These are phyloP conservation scores for Fusarium nelsonii DNA, from an alignment of 2,329 filamentous ascomycete genomes.

Conservation along the genomic window DNA sequence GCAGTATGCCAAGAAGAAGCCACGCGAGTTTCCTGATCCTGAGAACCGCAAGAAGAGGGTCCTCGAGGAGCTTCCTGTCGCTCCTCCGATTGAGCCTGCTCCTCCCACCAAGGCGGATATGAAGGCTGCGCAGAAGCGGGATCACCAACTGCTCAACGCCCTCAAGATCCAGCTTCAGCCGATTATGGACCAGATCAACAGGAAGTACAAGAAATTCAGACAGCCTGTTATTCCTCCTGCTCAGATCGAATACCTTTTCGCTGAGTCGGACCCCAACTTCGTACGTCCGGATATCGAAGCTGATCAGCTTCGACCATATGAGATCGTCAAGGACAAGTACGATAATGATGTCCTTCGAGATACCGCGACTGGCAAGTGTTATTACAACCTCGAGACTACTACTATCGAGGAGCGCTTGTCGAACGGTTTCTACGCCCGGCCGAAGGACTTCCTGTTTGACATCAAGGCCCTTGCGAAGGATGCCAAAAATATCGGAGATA, in stretches of 20 bases:
- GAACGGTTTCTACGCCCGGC: slow-evolving; percentile 94
- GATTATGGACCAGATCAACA: slow-evolving; percentile 97
- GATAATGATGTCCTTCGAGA: slow-evolving; percentile 83
- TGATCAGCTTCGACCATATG: slow-evolving; percentile 77
- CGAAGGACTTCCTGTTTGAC: slow-evolving; percentile 89
- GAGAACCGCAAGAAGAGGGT: slow-evolving; percentile 87
- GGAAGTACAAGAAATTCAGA: slow-evolving; percentile 89
- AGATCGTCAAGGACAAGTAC: slow-evolving; percentile 82
- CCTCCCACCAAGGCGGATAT: slow-evolving; percentile 81
- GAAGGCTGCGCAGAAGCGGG: slow-evolving; percentile 82
- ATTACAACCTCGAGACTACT: slow-evolving; percentile 92
- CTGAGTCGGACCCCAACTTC: slow-evolving; percentile 81
- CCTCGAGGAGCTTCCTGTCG: slow-evolving; percentile 80
- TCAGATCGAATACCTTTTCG: slow-evolving; percentile 83
- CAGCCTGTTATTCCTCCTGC: slow-evolving; percentile 80
- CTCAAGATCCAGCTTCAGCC: slow-evolving; percentile 91
- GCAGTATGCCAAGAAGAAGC: slow-evolving; percentile 81
- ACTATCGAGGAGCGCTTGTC: slow-evolving; percentile 96
- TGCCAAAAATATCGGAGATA: slow-evolving; percentile 83
- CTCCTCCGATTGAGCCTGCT: slow-evolving; percentile 77
- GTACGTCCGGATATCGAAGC: slow-evolving; percentile 69
- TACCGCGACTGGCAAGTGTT: slow-evolving; percentile 82
- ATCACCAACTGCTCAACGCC: slow-evolving; percentile 85
- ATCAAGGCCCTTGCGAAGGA: slow-evolving; percentile 88
- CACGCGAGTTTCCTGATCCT: slow-evolving; percentile 88